Evolutionary conservation across 495 filamentous ascomycete genomes (phyloP).

Genomic region (Haplographium delicatum): DNA sequence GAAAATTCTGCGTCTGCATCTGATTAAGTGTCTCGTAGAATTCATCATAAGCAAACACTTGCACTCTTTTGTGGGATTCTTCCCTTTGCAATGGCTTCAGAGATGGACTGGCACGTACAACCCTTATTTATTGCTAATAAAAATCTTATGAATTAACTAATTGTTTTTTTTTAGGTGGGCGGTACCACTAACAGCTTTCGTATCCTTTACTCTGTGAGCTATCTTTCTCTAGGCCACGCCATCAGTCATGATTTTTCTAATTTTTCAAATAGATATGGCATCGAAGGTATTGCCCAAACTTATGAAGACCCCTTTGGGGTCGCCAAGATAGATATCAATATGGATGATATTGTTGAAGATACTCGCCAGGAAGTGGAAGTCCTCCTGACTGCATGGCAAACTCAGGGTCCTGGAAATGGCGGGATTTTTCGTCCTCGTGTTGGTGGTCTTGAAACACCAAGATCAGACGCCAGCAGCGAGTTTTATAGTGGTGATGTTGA

Average conservation of each 20-base stretch:
- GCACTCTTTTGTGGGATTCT: constrained; percentile 66
- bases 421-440: constrained; percentile 22
- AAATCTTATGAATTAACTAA: too few species aligned
- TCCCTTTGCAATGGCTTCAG: constrained; percentile 67
- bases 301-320: constrained; percentile 70
- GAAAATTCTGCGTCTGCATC: constrained; percentile 18
- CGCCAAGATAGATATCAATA: constrained; percentile 73
- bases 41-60: constrained; percentile 73
- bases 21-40: constrained; percentile 31
- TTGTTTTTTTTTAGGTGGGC: too few species aligned
- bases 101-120: constrained; percentile 68
- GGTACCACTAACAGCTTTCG: constrained; percentile 58
- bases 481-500: constrained; percentile 5
- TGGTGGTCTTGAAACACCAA: constrained; percentile 5
- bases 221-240: background rate
- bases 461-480: constrained; percentile 15
- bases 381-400: constrained; percentile 58
- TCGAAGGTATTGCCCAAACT: constrained; percentile 42
- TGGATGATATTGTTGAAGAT: constrained; percentile 70
- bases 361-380: constrained; percentile 58
- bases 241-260: background rate
- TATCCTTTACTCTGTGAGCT: constrained; percentile 67
- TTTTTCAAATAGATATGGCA: constrained; percentile 33
- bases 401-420: constrained; percentile 17
- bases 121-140: too few species aligned